A percentile compares a stretch with the other conserved stretches of the same genome.
phyloP scores from a whole-genome alignment of 2,329 filamentous ascomycete species.

The Clathrospora elynae region DNA sequence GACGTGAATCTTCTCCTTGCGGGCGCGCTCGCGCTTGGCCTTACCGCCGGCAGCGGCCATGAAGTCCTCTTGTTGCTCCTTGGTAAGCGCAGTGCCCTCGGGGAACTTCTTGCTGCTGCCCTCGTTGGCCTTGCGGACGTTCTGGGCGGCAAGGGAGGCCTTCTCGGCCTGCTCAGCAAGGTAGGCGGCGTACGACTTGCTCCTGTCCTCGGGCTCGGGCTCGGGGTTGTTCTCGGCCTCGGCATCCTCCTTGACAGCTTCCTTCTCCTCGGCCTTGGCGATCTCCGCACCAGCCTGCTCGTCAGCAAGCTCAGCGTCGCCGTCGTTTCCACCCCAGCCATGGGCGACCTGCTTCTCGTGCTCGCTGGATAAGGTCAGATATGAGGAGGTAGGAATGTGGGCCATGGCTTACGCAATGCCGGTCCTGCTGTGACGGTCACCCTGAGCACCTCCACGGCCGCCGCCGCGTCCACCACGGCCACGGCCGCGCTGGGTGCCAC shows the following conservation, averaged over 20 bases:
- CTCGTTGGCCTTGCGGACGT: slow-evolving; percentile 90
- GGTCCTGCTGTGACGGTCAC: slow-evolving; percentile 67
- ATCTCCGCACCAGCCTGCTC: slow-evolving; percentile 91
- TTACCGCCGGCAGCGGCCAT: slow-evolving; percentile 76
- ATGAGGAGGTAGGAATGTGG: background rate
- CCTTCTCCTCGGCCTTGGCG: slow-evolving; percentile 82
- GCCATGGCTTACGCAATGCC: slow-evolving; percentile 60
- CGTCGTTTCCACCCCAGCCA: slow-evolving; percentile 85
- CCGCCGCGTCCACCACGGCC: slow-evolving; percentile 55
- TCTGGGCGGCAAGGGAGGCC: slow-evolving; percentile 67
- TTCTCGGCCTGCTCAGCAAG: slow-evolving; percentile 76
- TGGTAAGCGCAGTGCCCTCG: slow-evolving; percentile 70
- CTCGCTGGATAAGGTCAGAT: slow-evolving; percentile 58
- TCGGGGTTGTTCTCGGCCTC: slow-evolving; percentile 54
- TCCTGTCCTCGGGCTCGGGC: slow-evolving; percentile 76
- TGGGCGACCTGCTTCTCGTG: slow-evolving; percentile 87
- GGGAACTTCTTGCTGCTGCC: slow-evolving; percentile 95
- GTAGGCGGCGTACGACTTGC: slow-evolving; percentile 88
- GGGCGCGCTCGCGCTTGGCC: slow-evolving; percentile 80
- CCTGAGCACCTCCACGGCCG: slow-evolving; percentile 56
- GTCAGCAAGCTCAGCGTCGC: slow-evolving; percentile 83
- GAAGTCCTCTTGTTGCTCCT: slow-evolving; percentile 70
- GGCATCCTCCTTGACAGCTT: slow-evolving; percentile 49
- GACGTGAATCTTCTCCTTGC: slow-evolving; percentile 87
- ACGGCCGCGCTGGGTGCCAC: slow-evolving; percentile 49